phyloP scores from a whole-genome alignment of 495 filamentous ascomycete genomes.

The Poronia punctata region DNA sequence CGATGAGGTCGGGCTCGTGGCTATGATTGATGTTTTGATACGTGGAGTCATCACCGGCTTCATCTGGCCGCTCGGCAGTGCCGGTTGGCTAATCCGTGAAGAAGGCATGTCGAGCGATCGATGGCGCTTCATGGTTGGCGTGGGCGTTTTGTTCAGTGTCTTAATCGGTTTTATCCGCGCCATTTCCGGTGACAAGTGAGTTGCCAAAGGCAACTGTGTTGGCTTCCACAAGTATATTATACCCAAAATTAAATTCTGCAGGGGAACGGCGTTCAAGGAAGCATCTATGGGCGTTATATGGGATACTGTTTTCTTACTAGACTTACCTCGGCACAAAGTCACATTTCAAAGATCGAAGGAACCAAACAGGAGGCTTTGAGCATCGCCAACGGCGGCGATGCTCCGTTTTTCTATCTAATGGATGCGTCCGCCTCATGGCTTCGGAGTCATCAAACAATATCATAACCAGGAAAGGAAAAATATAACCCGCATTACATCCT shows the following conservation, averaged over 20 bases:
- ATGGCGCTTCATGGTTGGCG: conserved; percentile 74
- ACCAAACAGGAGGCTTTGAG: conserved; percentile 15
- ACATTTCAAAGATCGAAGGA: conserved; percentile 4
- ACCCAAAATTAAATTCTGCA: conserved; percentile 11
- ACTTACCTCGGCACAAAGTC: neutral
- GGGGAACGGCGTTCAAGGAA: conserved; percentile 12
- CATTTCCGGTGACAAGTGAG: conserved; percentile 28
- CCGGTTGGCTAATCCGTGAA: conserved; percentile 78
- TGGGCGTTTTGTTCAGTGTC: conserved; percentile 58
- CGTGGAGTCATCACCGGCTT: conserved; percentile 86
- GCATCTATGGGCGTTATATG: conserved; percentile 16
- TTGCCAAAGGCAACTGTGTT: neutral
- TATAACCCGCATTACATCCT: too few relatives aligned
- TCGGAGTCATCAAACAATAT: too few relatives aligned
- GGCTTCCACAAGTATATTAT: neutral
- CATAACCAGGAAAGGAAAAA: too few relatives aligned
- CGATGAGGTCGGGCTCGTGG: conserved; percentile 40
- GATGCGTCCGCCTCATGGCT: conserved; percentile 3
- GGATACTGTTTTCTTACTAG: conserved; percentile 2
- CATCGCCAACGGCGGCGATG: conserved; percentile 19
- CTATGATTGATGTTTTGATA: conserved; percentile 70
- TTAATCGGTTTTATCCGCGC: conserved; percentile 34
- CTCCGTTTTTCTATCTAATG: conserved; percentile 26
- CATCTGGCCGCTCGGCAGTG: conserved; percentile 83
- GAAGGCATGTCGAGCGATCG: conserved; percentile 81